Percentiles rank a stretch among this genome's conserved stretches.
These are phyloP conservation scores for Phaeoacremonium minimum DNA, from an alignment of 2,329 filamentous ascomycete genomes.

Conservation along the genomic window DNA sequence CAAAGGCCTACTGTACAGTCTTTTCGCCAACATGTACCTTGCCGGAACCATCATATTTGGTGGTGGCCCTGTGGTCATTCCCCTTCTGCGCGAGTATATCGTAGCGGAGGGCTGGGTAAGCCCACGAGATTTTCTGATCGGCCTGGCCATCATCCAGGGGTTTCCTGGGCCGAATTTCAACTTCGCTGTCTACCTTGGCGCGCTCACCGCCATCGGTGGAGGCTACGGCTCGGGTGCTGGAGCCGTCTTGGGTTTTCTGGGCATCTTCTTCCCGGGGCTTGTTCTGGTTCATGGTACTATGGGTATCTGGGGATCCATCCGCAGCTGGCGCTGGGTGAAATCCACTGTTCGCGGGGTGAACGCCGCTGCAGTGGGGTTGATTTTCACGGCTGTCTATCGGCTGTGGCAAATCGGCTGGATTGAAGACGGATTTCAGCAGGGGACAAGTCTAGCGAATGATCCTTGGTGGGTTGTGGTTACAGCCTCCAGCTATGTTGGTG, in stretches of 20 bases:
- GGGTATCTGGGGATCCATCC: conserved; percentile 50
- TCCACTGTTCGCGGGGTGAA: conserved; percentile 48
- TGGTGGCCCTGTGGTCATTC: conserved; percentile 62
- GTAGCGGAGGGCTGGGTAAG: conserved; percentile 68
- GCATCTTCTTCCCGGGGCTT: conserved; percentile 48
- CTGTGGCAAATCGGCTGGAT: conserved; percentile 60
- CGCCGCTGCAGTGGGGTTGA: conserved; percentile 54
- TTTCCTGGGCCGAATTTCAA: conserved; percentile 47
- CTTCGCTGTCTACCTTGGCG: conserved; percentile 55
- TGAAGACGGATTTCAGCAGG: conserved; percentile 38
- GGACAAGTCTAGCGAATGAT: conserved; percentile 50
- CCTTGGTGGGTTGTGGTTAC: conserved; percentile 63
- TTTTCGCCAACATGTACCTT: conserved; percentile 71
- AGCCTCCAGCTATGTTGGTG: conserved; percentile 37
- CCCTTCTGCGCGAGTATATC: conserved; percentile 56
- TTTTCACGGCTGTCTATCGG: conserved; percentile 61
- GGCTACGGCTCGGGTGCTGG: conserved; percentile 35
- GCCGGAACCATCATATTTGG: conserved; percentile 67
- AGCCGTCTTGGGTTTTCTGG: conserved; percentile 45
- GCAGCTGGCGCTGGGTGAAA: conserved; percentile 38
- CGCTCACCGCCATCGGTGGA: conserved; percentile 36
- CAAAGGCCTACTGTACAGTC: conserved; percentile 45
- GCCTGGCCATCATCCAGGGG: conserved; percentile 66
- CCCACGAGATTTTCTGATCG: conserved; percentile 67
- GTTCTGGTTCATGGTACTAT: conserved; percentile 44